Conservation (phyloP, 1,284 basidiomycete species). For the Leccinum idahoense region DNA sequence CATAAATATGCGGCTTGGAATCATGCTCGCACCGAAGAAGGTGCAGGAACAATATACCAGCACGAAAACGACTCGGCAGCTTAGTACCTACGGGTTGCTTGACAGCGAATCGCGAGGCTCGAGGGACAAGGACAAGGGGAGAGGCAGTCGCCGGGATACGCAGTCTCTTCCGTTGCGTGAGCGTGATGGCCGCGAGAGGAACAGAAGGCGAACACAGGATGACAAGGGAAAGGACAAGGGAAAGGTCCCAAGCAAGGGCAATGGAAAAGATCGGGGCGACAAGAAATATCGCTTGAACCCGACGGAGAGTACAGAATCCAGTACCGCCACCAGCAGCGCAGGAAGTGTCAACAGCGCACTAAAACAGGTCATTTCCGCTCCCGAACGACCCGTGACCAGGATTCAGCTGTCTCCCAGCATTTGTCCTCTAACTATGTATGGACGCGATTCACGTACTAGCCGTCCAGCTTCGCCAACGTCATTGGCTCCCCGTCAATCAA, state of each 20-base stretch:
- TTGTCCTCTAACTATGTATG: constrained; percentile 15
- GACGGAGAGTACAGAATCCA: constrained; percentile 28
- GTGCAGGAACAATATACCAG: constrained; percentile 75
- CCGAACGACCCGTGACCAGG: constrained; percentile 3
- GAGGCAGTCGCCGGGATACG: not conserved
- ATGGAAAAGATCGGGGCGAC: constrained; percentile 22
- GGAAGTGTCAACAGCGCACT: constrained; percentile 21
- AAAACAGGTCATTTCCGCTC: constrained; percentile 9
- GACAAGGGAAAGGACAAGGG: constrained; percentile 15
- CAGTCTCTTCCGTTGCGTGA: too few species aligned
- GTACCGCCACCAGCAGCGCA: constrained; percentile 28
- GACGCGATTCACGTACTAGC: constrained; percentile 7
- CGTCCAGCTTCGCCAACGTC: constrained; percentile 24
- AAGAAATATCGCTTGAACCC: constrained; percentile 14
- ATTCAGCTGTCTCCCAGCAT: too few species aligned
- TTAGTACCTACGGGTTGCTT: constrained; percentile 63
- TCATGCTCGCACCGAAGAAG: constrained; percentile 62
- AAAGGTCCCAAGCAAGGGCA: constrained; percentile 8
- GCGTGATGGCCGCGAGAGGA: too few species aligned
- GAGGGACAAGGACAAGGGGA: constrained; percentile 37
- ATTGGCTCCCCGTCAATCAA: constrained; percentile 7
- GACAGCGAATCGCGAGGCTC: constrained; percentile 35
- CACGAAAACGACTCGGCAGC: constrained; percentile 66
- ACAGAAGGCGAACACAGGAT: too few species aligned
- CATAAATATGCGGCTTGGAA: constrained; percentile 41